Evolutionary conservation across 129 eudicot genomes (phyloP).

Genomic region (Ambrosia trifida): DNA sequence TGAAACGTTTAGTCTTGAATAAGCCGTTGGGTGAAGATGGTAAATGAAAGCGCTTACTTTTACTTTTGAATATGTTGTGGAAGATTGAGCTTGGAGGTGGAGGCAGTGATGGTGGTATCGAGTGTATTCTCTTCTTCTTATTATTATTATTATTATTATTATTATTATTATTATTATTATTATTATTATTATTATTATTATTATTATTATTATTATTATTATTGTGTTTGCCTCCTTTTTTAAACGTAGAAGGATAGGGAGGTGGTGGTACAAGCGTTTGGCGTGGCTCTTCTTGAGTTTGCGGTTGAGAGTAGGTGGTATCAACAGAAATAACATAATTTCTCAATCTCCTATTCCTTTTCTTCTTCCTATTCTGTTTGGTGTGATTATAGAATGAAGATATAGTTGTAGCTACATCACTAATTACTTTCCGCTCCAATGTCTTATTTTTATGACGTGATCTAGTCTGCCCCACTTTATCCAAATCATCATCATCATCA

Average conservation of each 20-base stretch:
- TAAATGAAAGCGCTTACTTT: conserved; percentile 47
- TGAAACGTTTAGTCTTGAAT: conserved; percentile 55
- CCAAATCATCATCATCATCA: no score
- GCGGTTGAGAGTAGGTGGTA: conserved; percentile 34
- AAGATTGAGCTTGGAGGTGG: conserved; percentile 63
- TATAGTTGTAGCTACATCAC: conserved; percentile 61
- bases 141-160: no score
- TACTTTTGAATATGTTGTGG: conserved; percentile 63
- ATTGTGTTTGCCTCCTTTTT: conserved; percentile 46
- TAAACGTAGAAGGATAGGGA: conserved; percentile 52
- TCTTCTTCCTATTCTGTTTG: conserved; percentile 30
- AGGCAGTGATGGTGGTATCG: conserved; percentile 37
- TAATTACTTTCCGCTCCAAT: conserved; percentile 50
- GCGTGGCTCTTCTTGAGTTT: conserved; percentile 21
- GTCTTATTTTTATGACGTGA: conserved; percentile 17
- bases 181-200: neutral
- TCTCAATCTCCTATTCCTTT: conserved; percentile 43
- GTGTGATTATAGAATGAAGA: conserved; percentile 59
- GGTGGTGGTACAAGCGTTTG: conserved; percentile 28
- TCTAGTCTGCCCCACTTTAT: conserved; percentile 3
- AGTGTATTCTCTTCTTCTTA: conserved; percentile 54
- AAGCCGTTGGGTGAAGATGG: conserved; percentile 45
- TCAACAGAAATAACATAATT: conserved; percentile 24
- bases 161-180: no score
- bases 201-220: no score